Evolutionary conservation across 73 alveolate species (phyloP), one percentile per base, ranked within the genome.

Genomic region (Loxodes magnus): DNA sequence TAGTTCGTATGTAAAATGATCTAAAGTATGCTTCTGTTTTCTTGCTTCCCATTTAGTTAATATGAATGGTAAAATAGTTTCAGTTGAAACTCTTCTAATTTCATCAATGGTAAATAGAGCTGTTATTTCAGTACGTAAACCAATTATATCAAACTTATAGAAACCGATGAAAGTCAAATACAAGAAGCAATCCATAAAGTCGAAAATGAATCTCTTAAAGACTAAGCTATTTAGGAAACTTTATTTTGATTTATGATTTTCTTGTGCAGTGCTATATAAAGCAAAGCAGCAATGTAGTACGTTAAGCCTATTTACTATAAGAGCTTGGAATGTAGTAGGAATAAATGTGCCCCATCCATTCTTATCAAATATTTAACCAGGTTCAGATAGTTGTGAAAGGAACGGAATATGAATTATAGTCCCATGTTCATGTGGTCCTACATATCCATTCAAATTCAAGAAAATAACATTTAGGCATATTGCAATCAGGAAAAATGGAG

Each of bases 91-190:
- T 43, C 86, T 51, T 42, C 86, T 22, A 29, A 71, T 27, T 43
- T 71, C 86, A 43, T 71, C 86, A 23, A 53, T 38, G 33, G 52
- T 29, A 61, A 39, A 69, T 3, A 71, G 64, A 38, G 49, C 28
- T 2, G 46, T 38, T 9, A 71, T 34, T 27, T 71, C 63, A 14
- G 39, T 51, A 24, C 86, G 27, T 4, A 71, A 44, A 6, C 51
- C 56, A 5, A 27, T 42, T 12, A 71, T 52, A 17, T 58, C 55
- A 24, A 63, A 34, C 30, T 51, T 56, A 26, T 34, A 57, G 50
- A 62, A 51, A 2, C 77, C 86, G 35, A 71, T 57, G 56, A 63
- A 71, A 34, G 64, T 27, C 57, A 71, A 36, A 33, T 62, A 62
- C 22, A 60, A 56, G 78, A 50, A 71, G 60, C 35, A 71, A 44